Conservation (phyloP, 257 asterid genomes). For the Thymus quinquecostatus region DNA sequence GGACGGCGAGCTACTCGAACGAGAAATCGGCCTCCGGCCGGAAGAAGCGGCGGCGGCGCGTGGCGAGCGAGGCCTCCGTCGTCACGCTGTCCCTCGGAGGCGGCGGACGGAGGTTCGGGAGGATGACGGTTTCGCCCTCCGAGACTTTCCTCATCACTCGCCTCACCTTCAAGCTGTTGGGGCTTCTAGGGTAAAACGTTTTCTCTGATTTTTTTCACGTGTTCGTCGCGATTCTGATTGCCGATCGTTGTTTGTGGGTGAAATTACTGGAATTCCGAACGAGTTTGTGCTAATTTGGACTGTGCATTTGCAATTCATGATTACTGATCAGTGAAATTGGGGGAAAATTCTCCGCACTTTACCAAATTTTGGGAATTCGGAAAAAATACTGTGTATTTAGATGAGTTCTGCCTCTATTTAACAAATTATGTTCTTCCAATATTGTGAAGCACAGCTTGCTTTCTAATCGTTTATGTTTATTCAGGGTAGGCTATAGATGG, state of each 20-base stretch:
- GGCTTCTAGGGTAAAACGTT: conserved; percentile 65
- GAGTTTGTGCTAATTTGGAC: neutral
- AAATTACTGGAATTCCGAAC: neutral
- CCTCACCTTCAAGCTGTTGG: conserved; percentile 55
- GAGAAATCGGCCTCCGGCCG: conserved; percentile 28
- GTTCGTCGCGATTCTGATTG: neutral
- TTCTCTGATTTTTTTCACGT: neutral
- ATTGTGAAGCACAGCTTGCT: neutral
- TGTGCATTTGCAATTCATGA: neutral
- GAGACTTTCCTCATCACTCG: conserved; percentile 64
- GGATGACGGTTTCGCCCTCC: conserved; percentile 60
- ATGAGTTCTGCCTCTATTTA: neutral
- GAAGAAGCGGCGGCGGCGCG: conserved; percentile 66
- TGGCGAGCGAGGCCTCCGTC: conserved; percentile 53
- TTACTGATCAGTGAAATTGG: neutral
- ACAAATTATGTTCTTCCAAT: neutral
- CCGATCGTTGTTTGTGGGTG: neutral
- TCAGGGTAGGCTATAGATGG: conserved; percentile 96
- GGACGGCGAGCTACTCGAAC: conserved; percentile 42
- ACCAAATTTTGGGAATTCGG: neutral
- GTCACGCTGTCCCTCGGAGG: conserved; percentile 37
- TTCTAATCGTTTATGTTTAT: conserved; percentile 39
- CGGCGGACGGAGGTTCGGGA: conserved; percentile 38
- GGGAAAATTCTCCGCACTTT: neutral
- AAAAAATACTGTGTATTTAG: neutral